Base-by-base conservation (phyloP, 2,329 filamentous ascomycete genomes). In the Colletotrichum eleusines region DNA sequence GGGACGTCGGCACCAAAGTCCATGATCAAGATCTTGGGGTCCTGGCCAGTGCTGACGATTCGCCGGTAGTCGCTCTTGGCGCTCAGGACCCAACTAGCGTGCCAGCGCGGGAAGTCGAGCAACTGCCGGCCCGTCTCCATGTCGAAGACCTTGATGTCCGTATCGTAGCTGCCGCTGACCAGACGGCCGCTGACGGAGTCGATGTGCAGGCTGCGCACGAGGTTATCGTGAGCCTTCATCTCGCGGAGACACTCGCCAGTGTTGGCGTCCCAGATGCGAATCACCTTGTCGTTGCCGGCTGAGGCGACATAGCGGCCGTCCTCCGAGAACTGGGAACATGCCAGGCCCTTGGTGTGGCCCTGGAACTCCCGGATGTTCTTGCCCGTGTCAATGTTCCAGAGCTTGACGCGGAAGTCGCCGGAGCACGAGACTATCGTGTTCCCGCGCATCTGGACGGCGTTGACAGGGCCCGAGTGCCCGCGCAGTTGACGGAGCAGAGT, bases 11-110 rank as follows among this genome's bases (percentile, higher is more conserved):
- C 85, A 38, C 90, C 96, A 83, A 98, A 99, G 82, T 99, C 96
- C 86, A 98, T 91, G 71, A 99, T 92, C 69, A 98, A 83, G 62
- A 97, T 94, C 78, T 97, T 92, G 42, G 95, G 93, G 77, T 98
- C 95, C 81, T 99, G 96, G 60, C 95, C 96, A 0, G 95, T 97
- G 76, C 94, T 96, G 73, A 99, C 93, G 73, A 99, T 96, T 72
- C 96, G 90, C 70, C 95, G 88, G 81, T 98, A 98, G 79, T 99
- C 95, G 73, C 93, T 95, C 86, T 98, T 98, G 62, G 96, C 96
- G 74, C 94, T 95, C 70, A 99, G 84, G 77, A 99, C 97, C 96
- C 96, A 99, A 81, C 94, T 97, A 14, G 92, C 92, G 69, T 97
- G 97, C 94, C 95, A 98, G 75, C 93, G 91, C n/a, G 94, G 93